These are phyloP conservation scores for Crithidia sp. DNA, from an alignment of 208 protist species.

Conservation along the genomic window DNA sequence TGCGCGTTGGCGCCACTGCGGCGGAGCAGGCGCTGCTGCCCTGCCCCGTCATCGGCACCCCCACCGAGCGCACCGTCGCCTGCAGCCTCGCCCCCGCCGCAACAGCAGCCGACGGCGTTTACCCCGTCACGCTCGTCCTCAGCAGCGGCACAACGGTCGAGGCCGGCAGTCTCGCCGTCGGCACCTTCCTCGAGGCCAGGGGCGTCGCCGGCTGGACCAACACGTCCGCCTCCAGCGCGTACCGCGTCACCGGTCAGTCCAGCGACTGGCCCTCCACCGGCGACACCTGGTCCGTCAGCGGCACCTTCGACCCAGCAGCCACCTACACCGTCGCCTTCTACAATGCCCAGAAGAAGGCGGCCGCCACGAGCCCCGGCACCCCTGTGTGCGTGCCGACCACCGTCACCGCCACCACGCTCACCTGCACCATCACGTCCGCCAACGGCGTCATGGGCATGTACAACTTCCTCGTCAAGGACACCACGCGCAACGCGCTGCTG, in stretches of 20 bases:
- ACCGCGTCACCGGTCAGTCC: slow-evolving; percentile 8
- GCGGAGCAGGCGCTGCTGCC: too few species aligned
- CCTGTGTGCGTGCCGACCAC: slow-evolving; percentile 10
- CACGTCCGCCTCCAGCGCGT: background rate
- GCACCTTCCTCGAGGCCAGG: slow-evolving; percentile 18
- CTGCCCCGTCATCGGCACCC: too few species aligned
- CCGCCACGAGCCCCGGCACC: slow-evolving; percentile 3
- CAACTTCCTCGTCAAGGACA: slow-evolving; percentile 36
- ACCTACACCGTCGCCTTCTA: slow-evolving; percentile 41
- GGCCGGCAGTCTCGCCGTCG: background rate
- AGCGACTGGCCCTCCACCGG: too few species aligned
- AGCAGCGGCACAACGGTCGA: slow-evolving; percentile 11
- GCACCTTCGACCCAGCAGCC: too few species aligned
- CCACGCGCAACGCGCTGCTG: slow-evolving; percentile 23
- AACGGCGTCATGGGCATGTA: slow-evolving; percentile 45
- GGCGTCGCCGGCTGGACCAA: too few species aligned
- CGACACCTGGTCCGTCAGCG: too few species aligned
- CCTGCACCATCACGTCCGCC: slow-evolving; percentile 31
- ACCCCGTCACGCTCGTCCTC: slow-evolving; percentile 9
- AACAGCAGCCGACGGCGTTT: slow-evolving; percentile 8
- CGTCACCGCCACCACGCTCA: slow-evolving; percentile 22
- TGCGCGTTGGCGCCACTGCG: too few species aligned
- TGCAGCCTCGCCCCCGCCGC: slow-evolving; percentile 26
- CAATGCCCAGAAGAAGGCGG: slow-evolving; percentile 13
- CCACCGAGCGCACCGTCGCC: background rate